A percentile compares a stretch with the other conserved stretches of the same genome.
Evolutionary conservation across 2,329 filamentous ascomycete genomes (phyloP).

Genomic region (Colletotrichum destructivum): DNA sequence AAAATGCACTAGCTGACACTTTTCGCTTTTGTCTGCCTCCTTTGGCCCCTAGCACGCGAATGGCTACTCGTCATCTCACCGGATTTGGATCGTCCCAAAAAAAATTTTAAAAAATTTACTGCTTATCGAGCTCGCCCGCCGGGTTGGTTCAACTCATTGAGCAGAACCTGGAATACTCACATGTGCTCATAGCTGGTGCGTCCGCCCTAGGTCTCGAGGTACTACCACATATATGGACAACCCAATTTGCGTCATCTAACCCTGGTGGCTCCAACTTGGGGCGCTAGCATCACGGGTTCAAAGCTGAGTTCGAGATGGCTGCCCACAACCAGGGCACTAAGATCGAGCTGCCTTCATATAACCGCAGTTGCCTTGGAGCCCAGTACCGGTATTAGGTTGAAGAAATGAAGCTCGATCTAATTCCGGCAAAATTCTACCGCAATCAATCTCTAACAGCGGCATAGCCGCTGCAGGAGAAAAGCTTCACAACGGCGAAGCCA

Average conservation of each 20-base stretch:
- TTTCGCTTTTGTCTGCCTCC: slow-evolving; percentile 12
- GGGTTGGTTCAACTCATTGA: neutral
- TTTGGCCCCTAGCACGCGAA: slow-evolving; percentile 22
- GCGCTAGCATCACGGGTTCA: neutral
- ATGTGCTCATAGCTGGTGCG: neutral
- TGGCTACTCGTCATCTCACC: slow-evolving; percentile 28
- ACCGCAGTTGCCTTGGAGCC: neutral
- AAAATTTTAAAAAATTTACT: too few relatives aligned
- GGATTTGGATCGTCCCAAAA: slow-evolving; percentile 9
- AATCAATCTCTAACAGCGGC: slow-evolving; percentile 31
- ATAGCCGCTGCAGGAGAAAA: slow-evolving; percentile 20
- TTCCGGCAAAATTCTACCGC: slow-evolving; percentile 19
- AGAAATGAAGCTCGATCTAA: slow-evolving; percentile 7
- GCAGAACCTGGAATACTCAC: neutral
- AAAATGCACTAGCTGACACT: slow-evolving; percentile 12
- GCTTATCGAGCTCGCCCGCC: neutral
- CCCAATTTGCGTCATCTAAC: neutral
- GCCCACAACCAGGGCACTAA: slow-evolving; percentile 7
- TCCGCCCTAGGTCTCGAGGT: neutral
- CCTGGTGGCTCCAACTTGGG: neutral
- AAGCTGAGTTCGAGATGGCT: slow-evolving; percentile 13
- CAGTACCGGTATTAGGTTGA: slow-evolving; percentile 8
- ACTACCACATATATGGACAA: neutral
- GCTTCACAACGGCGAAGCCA: slow-evolving; percentile 15
- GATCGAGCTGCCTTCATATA: slow-evolving; percentile 18